Conservation (phyloP, 2,329 filamentous ascomycete genomes). For the Botrytis cinerea region DNA sequence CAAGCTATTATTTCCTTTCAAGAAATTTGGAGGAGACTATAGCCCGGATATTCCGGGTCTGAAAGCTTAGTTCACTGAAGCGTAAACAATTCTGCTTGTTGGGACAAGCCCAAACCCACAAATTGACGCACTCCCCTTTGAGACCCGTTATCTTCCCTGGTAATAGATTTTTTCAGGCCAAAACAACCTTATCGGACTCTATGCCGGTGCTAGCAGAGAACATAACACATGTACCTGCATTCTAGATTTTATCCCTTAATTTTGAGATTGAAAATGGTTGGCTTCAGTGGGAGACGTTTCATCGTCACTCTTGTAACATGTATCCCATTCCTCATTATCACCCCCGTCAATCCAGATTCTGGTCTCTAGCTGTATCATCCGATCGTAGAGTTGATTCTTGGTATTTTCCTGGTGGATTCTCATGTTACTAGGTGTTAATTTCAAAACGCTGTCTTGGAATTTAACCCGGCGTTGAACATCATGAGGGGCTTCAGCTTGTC, state of each 20-base stretch:
- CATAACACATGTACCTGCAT: rapidly evolving
- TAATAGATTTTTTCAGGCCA: neutral
- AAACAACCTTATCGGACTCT: no score
- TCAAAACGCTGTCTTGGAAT: neutral
- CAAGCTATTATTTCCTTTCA: no score
- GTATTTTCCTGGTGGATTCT: no score
- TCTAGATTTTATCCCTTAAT: neutral
- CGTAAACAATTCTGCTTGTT: neutral
- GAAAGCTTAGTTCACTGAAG: no score
- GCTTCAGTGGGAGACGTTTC: neutral
- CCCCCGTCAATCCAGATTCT: neutral
- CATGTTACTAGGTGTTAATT: neutral
- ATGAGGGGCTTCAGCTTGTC: neutral
- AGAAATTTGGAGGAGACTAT: no score
- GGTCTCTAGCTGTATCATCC: neutral
- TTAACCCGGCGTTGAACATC: neutral
- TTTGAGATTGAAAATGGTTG: neutral
- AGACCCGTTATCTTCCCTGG: rapidly evolving
- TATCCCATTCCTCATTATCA: neutral
- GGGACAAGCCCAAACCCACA: neutral
- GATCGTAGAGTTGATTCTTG: neutral
- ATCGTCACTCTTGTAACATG: neutral
- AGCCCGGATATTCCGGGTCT: no score
- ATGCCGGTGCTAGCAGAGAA: rapidly evolving
- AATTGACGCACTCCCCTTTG: rapidly evolving